Conservation (phyloP, 768 basidiomycete species). For the Sistotremastrum suecicum region DNA sequence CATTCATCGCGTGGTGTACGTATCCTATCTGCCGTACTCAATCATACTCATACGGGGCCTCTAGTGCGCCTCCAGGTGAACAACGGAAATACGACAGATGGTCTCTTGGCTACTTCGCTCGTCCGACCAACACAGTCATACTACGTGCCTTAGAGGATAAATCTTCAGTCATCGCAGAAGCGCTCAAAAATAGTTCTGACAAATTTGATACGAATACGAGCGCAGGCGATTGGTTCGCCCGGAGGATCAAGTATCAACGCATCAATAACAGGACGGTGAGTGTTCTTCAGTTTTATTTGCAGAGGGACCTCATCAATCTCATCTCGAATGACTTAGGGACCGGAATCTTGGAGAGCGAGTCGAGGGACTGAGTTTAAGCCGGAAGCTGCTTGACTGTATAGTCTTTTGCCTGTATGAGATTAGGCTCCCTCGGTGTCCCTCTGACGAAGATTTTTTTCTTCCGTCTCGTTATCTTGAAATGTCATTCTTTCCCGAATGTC, state of each 20-base stretch:
- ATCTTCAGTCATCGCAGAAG: conserved; percentile 35
- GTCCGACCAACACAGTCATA: conserved; percentile 38
- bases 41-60: not conserved
- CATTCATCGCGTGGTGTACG: conserved; percentile 47
- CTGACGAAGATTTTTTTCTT: too few species aligned
- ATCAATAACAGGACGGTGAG: conserved; percentile 28
- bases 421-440: too few species aligned
- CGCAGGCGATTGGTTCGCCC: conserved; percentile 26
- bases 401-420: too few species aligned
- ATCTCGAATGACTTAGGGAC: conserved; percentile 3
- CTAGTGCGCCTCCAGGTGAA: conserved; percentile 36
- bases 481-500: too few species aligned
- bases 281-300: not conserved
- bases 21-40: conserved; percentile 1
- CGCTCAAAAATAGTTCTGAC: conserved; percentile 17
- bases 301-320: not conserved
- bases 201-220: conserved; percentile 23
- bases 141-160: conserved; percentile 38
- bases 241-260: conserved; percentile 26
- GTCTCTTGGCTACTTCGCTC: conserved; percentile 57
- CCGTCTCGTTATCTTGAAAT: too few species aligned
- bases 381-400: conserved; percentile 1
- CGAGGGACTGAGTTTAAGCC: conserved; percentile 10
- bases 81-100: conserved; percentile 42
- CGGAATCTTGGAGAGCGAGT: conserved; percentile 10